phyloP scores from a whole-genome alignment of 768 basidiomycete species.

The Boletus reticuloceps region DNA sequence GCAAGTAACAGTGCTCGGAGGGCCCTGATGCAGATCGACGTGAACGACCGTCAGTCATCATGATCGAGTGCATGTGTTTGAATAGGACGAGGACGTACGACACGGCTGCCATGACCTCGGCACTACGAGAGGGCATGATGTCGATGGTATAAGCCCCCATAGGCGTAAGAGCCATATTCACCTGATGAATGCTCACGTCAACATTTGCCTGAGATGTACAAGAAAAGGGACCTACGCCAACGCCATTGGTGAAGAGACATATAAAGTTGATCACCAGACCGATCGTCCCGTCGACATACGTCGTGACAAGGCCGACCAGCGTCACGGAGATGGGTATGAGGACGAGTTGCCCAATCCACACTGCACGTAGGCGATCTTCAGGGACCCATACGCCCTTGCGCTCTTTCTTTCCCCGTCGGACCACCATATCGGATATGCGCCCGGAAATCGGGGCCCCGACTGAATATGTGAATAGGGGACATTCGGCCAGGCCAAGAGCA shows the following conservation, averaged over 20 bases:
- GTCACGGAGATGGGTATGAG: constrained; percentile 54
- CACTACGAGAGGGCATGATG: constrained; percentile 56
- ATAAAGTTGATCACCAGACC: constrained; percentile 53
- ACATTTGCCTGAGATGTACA: neutral
- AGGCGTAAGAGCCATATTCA: constrained; percentile 55
- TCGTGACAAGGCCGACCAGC: constrained; percentile 46
- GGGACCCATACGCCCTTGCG: constrained; percentile 62
- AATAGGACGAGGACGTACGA: constrained; percentile 36
- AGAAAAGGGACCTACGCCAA: constrained; percentile 48
- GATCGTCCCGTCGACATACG: constrained; percentile 45
- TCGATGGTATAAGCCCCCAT: constrained; percentile 59
- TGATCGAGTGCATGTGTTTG: neutral
- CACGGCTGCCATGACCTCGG: constrained; percentile 57
- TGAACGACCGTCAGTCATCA: neutral
- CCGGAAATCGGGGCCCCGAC: constrained; percentile 64
- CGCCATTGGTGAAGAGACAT: constrained; percentile 59
- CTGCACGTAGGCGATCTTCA: constrained; percentile 62
- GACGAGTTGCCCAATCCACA: constrained; percentile 42
- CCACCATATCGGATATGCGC: constrained; percentile 51
- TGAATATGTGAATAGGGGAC: constrained; percentile 17
- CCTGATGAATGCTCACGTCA: constrained; percentile 32
- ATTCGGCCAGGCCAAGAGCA: neutral
- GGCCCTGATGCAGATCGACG: constrained; percentile 6
- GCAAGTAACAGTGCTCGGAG: constrained; percentile 21
- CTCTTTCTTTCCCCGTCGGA: constrained; percentile 44